phyloP scores from a whole-genome alignment of 768 basidiomycete genomes.

The Xerocomellus dryophilus region DNA sequence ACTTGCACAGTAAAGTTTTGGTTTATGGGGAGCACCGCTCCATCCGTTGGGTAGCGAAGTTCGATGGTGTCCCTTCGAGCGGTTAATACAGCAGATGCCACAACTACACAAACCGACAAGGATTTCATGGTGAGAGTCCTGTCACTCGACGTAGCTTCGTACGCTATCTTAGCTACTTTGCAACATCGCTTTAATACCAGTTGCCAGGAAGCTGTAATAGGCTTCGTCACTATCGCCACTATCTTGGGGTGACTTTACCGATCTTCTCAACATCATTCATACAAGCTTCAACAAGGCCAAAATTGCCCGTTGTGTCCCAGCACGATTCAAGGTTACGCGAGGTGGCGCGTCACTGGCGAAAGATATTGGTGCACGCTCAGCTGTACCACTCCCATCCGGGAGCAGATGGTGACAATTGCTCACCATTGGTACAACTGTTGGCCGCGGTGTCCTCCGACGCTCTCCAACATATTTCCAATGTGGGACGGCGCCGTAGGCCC shows the following conservation, averaged over 20 bases:
- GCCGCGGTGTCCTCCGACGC: not conserved
- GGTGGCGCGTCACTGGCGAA: not conserved
- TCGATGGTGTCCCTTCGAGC: constrained; percentile 18
- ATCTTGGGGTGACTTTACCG: not conserved
- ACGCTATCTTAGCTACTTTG: no score
- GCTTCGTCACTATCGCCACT: not conserved
- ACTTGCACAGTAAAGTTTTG: constrained; percentile 18
- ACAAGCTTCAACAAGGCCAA: constrained; percentile 5
- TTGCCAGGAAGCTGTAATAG: not conserved
- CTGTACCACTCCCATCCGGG: not conserved
- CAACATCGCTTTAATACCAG: no score
- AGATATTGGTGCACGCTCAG: not conserved
- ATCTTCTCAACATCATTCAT: not conserved
- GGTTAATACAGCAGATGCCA: not conserved
- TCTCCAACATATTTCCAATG: not conserved
- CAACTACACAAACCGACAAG: not conserved
- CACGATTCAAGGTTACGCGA: not conserved
- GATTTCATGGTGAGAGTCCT: constrained; percentile 5
- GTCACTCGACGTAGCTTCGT: not conserved
- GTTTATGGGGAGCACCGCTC: constrained; percentile 14
- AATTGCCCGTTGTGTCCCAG: constrained; percentile 4
- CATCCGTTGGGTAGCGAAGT: constrained; percentile 20
- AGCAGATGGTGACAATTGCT: no score
- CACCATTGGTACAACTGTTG: not conserved
- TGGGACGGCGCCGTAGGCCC: not conserved